These are phyloP conservation scores for Pichia rugopelliculosa DNA, from an alignment of 805 yeast species.

Conservation along the genomic window DNA sequence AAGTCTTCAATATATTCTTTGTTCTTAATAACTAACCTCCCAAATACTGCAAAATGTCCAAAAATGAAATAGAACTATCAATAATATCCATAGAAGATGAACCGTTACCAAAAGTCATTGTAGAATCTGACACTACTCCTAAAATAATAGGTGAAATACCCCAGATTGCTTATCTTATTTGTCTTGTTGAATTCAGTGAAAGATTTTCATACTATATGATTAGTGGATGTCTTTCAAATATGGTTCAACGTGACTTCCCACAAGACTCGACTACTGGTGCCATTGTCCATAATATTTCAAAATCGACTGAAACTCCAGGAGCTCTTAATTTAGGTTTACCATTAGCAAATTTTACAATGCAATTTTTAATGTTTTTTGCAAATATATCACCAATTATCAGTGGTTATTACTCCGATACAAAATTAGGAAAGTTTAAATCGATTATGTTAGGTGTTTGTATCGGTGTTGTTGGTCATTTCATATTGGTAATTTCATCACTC, in stretches of 20 bases:
- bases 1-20: no score
- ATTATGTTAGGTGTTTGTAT: conserved; percentile 39
- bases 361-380: conserved; percentile 39
- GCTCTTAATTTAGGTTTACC: conserved; percentile 42
- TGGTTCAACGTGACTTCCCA: conserved; percentile 45
- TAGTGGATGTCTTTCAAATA: conserved; percentile 40
- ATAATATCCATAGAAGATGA: background rate
- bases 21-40: background rate
- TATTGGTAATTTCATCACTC: conserved; percentile 41
- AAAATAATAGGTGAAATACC: conserved; percentile 22
- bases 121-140: background rate
- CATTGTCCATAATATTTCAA: conserved; percentile 33
- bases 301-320: conserved; percentile 35
- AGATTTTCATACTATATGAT: conserved; percentile 48
- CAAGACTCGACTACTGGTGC: conserved; percentile 32
- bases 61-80: conserved; percentile 4
- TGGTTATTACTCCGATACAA: conserved; percentile 45
- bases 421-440: conserved; percentile 38
- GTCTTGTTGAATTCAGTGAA: conserved; percentile 43
- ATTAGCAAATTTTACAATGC: conserved; percentile 38
- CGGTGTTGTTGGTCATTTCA: conserved; percentile 40
- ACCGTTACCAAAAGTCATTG: no score
- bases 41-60: background rate
- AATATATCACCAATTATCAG: conserved; percentile 43
- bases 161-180: conserved; percentile 19